Percentiles rank a stretch among this genome's conserved stretches.
phyloP scores from a whole-genome alignment of 208 protist species.

The Crithidia expoeki region DNA sequence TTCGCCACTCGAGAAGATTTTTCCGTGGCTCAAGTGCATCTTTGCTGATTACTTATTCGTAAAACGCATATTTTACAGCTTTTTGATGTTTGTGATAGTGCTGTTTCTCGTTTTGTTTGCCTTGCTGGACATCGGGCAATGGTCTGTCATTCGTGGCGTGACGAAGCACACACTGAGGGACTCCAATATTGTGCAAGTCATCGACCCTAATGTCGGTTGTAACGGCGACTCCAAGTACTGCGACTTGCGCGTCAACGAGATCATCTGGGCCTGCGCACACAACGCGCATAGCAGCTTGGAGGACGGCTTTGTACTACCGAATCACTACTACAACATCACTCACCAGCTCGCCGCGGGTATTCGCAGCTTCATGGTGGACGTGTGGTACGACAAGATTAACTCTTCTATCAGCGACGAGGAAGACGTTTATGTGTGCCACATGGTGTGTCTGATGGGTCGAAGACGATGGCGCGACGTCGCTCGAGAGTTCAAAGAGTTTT shows the following conservation, averaged over 20 bases:
- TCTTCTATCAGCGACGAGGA: slow-evolving; percentile 23
- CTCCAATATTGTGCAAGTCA: slow-evolving; percentile 30
- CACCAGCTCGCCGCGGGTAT: slow-evolving; percentile 43
- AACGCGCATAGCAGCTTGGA: slow-evolving; percentile 49
- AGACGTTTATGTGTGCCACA: slow-evolving; percentile 47
- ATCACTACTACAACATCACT: slow-evolving; percentile 56
- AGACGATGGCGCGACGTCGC: slow-evolving; percentile 22
- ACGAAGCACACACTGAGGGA: background rate
- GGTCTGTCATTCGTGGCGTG: slow-evolving; percentile 16
- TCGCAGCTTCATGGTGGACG: slow-evolving; percentile 53
- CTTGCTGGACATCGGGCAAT: slow-evolving; percentile 28
- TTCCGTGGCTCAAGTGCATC: slow-evolving; percentile 18
- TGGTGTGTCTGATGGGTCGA: slow-evolving; percentile 32
- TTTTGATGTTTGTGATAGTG: slow-evolving; percentile 28
- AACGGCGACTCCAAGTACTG: slow-evolving; percentile 43
- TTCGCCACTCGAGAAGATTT: slow-evolving; percentile 13
- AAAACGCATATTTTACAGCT: slow-evolving; percentile 24
- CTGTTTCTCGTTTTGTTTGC: slow-evolving; percentile 33
- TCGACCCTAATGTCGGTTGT: slow-evolving; percentile 34
- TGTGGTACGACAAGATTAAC: slow-evolving; percentile 50
- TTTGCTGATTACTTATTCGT: slow-evolving; percentile 38
- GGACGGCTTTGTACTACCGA: slow-evolving; percentile 41
- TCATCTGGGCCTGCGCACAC: slow-evolving; percentile 49
- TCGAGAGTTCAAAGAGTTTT: slow-evolving; percentile 32
- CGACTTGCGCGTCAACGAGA: slow-evolving; percentile 36